A percentile compares a stretch with the other conserved stretches of the same genome.
Conservation (phyloP, 495 filamentous ascomycete species). For the Bryoglossum gracile region DNA sequence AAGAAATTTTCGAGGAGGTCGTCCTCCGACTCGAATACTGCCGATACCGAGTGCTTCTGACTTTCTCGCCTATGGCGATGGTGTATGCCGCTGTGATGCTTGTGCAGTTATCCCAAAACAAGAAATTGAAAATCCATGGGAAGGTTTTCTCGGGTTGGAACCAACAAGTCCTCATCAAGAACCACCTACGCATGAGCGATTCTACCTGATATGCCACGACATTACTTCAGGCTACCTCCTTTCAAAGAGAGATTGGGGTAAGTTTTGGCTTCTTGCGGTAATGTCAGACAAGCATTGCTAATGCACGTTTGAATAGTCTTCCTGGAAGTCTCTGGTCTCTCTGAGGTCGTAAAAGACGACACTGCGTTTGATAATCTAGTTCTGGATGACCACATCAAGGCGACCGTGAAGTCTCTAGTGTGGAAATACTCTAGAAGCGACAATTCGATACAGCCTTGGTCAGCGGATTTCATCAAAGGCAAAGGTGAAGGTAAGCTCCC, state of each 20-base stretch:
- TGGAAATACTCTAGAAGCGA: background rate
- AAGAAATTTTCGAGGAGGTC: background rate
- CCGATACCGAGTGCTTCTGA: background rate
- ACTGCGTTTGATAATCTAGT: background rate
- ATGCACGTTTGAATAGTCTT: background rate
- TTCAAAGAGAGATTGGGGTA: background rate
- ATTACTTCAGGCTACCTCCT: background rate
- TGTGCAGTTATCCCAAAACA: background rate
- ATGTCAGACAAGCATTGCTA: too few species aligned
- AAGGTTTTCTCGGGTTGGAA: background rate
- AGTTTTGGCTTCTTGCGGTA: too few species aligned
- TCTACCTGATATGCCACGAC: background rate
- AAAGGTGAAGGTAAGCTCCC: constrained; percentile 22
- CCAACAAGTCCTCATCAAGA: background rate
- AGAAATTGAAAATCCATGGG: background rate
- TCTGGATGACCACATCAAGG: background rate
- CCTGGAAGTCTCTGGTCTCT: background rate
- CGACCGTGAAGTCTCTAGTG: background rate
- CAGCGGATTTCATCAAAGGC: constrained; percentile 21
- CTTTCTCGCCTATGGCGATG: background rate
- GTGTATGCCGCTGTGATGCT: background rate
- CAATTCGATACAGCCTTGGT: background rate
- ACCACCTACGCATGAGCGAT: background rate
- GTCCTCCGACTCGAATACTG: background rate
- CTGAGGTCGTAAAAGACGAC: background rate